These are phyloP conservation scores for Volvox africanus DNA, from an alignment of 139 green algal species.

Conservation along the genomic window DNA sequence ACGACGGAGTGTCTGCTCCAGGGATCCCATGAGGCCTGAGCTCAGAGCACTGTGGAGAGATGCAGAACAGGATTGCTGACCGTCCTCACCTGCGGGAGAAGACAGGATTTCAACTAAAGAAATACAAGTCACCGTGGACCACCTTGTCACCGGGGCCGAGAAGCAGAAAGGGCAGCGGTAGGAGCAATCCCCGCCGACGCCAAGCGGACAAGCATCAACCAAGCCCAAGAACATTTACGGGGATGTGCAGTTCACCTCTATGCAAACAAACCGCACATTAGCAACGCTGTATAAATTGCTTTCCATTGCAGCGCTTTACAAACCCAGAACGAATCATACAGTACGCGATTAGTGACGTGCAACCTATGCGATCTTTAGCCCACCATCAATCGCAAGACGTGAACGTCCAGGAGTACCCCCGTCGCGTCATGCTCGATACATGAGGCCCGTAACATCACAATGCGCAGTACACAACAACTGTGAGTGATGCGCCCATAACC, in stretches of 20 bases:
- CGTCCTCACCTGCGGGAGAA: not conserved
- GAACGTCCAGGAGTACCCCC: too few species aligned
- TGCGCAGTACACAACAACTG: not conserved
- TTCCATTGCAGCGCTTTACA: too few species aligned
- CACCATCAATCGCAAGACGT: too few species aligned
- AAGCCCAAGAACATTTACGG: too few species aligned
- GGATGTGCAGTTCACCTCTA: too few species aligned
- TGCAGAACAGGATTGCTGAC: not conserved
- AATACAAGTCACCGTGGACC: not conserved
- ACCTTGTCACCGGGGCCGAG: too few species aligned
- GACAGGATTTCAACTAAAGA: not conserved
- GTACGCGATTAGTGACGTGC: too few species aligned
- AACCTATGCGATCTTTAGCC: too few species aligned
- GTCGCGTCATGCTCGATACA: too few species aligned
- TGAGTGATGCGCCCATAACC: not conserved
- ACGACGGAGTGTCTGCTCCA: not conserved
- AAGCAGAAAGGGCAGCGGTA: not conserved
- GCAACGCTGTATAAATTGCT: too few species aligned
- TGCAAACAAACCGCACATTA: too few species aligned
- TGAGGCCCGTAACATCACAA: not conserved
- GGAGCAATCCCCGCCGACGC: not conserved
- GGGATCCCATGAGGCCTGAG: not conserved
- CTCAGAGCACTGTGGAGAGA: not conserved
- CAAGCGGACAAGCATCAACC: not conserved
- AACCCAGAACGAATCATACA: too few species aligned